Conservation (phyloP, 257 asterid species). For the Gentiana macrophylla region DNA sequence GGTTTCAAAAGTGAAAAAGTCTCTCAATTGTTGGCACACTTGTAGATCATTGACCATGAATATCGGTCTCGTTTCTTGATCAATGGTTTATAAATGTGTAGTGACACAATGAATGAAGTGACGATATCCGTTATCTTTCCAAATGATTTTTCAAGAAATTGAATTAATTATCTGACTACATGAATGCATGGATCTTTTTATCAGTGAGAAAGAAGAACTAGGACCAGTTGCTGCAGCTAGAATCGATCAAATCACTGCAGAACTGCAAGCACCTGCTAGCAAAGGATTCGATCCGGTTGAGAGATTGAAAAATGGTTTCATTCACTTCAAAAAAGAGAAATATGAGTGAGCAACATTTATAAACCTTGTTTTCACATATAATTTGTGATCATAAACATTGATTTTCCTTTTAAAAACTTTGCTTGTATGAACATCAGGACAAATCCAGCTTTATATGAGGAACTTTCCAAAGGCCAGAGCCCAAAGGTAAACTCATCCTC, state of each 20-base stretch:
- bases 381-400: too few species aligned
- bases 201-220: slow-evolving; percentile 71
- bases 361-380: too few species aligned
- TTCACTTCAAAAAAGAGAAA: slow-evolving; percentile 75
- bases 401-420: background rate
- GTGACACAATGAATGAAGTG: too few species aligned
- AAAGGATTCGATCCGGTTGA: slow-evolving; percentile 39
- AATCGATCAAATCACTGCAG: slow-evolving; percentile 61
- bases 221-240: slow-evolving; percentile 77
- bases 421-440: slow-evolving; percentile 28
- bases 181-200: too few species aligned
- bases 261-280: slow-evolving; percentile 37
- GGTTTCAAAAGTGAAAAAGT: slow-evolving; percentile 18
- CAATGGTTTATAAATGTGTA: too few species aligned
- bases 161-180: too few species aligned
- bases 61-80: too few species aligned
- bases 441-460: slow-evolving; percentile 52
- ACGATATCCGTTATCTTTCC: too few species aligned
- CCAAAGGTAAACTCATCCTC: slow-evolving; percentile 39
- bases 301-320: slow-evolving; percentile 66
- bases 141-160: too few species aligned
- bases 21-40: too few species aligned
- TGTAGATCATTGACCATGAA: too few species aligned
- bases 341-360: slow-evolving; percentile 44
- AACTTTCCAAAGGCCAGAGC: slow-evolving; percentile 85